Evolutionary conservation across 179 eudicot species (phyloP).

Genomic region (Camellia oleifera): DNA sequence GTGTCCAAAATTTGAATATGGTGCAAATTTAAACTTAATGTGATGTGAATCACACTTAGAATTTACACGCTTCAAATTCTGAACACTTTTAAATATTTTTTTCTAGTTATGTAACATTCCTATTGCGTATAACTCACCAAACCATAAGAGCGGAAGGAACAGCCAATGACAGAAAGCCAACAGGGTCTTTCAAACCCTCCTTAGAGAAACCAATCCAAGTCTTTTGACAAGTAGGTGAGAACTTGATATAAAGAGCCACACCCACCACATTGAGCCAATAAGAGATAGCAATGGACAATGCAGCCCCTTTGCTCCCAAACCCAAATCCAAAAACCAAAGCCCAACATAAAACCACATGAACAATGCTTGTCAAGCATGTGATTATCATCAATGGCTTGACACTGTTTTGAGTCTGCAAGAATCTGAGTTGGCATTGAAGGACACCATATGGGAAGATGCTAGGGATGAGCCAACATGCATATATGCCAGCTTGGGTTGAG

Average conservation of each 20-base stretch:
- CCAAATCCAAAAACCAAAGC: conserved; percentile 14
- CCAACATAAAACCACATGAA: conserved; percentile 33
- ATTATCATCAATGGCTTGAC: conserved; percentile 35
- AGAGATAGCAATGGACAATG: conserved; percentile 24
- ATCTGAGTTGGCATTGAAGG: conserved; percentile 38
- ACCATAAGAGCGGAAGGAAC: conserved; percentile 44
- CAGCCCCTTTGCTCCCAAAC: conserved; percentile 27
- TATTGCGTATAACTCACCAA: conserved; percentile 18
- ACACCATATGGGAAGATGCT: conserved; percentile 42
- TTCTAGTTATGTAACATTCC: no score
- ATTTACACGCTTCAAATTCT: no score
- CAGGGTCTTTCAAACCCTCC: conserved; percentile 25
- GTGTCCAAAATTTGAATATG: no score
- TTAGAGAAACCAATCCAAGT: conserved; percentile 50
- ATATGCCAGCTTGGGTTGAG: conserved; percentile 34
- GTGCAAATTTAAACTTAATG: no score
- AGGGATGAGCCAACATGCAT: conserved; percentile 37
- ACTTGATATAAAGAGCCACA: conserved; percentile 34
- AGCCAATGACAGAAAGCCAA: conserved; percentile 25
- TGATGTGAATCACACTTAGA: no score
- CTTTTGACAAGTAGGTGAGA: conserved; percentile 27
- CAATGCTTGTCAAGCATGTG: conserved; percentile 25
- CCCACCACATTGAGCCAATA: conserved; percentile 28
- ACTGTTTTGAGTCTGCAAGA: conserved; percentile 42
- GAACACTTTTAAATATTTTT: no score